Evolutionary conservation across 2,329 filamentous ascomycete species (phyloP).

Genomic region (Nannizziopsis barbatae): DNA sequence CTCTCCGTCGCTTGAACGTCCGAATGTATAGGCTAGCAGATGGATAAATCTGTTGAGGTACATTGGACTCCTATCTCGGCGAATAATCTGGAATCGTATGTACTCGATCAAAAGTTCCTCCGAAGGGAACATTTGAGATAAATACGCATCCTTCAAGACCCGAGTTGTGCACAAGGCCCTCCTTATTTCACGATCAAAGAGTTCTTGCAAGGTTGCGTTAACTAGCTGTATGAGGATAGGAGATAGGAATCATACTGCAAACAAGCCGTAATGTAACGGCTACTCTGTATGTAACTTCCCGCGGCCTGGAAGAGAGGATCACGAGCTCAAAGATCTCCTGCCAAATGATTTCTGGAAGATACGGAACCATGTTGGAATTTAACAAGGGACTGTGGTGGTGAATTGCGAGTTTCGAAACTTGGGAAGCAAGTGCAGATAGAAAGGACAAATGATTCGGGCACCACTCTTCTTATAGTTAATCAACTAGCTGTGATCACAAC

Average conservation of each 20-base stretch:
- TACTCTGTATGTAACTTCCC: not conserved
- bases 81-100: not conserved
- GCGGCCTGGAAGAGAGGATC: constrained; percentile 1
- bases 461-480: too few species aligned
- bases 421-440: too few species aligned
- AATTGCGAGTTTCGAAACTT: too few species aligned
- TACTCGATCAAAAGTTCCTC: not conserved
- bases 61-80: not conserved
- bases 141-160: not conserved
- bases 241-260: not conserved
- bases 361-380: not conserved
- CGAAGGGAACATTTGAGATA: not conserved
- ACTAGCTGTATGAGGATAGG: not conserved
- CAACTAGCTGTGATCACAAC: too few species aligned
- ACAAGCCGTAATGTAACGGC: constrained; percentile 4
- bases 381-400: too few species aligned
- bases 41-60: not conserved
- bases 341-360: not conserved
- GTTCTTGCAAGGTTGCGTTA: not conserved
- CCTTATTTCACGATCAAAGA: constrained; percentile 4
- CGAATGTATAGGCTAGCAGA: not conserved
- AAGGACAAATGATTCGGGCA: too few species aligned
- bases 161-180: not conserved
- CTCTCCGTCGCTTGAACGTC: not conserved
- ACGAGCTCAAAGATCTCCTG: not conserved